Base-by-base conservation (phyloP, 805 yeast species). In the Groenewaldozyma salmanticensis region DNA sequence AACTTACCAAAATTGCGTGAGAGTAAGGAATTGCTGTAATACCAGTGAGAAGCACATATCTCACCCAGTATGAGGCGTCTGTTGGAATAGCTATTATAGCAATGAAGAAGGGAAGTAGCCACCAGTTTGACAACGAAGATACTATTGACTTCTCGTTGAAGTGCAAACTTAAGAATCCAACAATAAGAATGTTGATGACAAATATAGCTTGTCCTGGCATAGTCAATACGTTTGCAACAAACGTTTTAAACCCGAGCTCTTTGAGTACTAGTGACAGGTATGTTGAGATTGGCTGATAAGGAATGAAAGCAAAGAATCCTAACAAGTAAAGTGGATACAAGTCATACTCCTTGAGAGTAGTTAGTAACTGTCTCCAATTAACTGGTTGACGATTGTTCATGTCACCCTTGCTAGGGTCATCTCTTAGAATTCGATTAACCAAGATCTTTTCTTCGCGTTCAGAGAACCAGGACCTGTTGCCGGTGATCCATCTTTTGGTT, bases 351-450 rank as follows among this genome's bases (percentile, higher is more conserved):
- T 49, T 31, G 5, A 75, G 37, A 2, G 74, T 58, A 19, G 57
- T 49, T 48, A 58, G 52, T 17, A 77, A 48, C 56, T 62, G 65
- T 35, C 53, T 63, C 3, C 61, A 43, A 1, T 66, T 54, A 16
- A 78, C 54, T 4, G 77, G 75, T 49, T 72, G 72, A 52, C 80
- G 64, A 52, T 77, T 77, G 52, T 76, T 66, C 81, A 76, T 75
- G 46, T 74, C 80, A 19, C 81, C 81, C 61, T 72, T 72, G 7
- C 68, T 51, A 18, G 83, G 83, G 51, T 78, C 84, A 52, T 78
- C 82, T 48, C 81, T 60, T 39, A 78, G 56, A 2, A 78, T 66
- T 45, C 75, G 63, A 53, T 76, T 76, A 38, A 75, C 80, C 22
- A 75, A 61, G 42, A 77, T 75, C 43, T 70, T 69, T 54, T 71